Conservation (phyloP, 768 basidiomycete species). For the Asterophora lycoperdoides region DNA sequence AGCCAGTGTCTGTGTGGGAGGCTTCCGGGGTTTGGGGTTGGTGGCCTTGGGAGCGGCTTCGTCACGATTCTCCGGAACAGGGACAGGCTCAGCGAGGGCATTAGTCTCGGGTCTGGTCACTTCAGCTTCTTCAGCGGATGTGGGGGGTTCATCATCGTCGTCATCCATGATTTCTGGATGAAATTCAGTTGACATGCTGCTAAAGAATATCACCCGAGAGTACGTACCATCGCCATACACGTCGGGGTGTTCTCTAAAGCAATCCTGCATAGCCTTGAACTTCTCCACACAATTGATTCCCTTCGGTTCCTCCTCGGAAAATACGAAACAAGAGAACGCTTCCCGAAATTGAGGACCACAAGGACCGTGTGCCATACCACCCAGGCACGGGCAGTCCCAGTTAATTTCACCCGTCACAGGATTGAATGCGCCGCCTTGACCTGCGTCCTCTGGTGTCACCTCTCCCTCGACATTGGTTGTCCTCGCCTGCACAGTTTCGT, state of each 20-base stretch:
- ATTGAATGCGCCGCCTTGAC: constrained; percentile 67
- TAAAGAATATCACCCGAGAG: constrained; percentile 5
- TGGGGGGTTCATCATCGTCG: constrained; percentile 42
- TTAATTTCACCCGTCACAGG: constrained; percentile 99
- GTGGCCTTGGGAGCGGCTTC: not conserved
- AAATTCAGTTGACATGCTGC: constrained; percentile 1
- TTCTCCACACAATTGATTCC: constrained; percentile 97
- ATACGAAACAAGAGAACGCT: constrained; percentile 96
- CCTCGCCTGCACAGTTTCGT: not conserved
- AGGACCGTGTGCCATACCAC: constrained; percentile 97
- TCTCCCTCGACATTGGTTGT: constrained; percentile 6
- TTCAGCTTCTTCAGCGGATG: constrained; percentile 11
- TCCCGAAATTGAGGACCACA: constrained; percentile 91
- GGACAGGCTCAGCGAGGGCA: not conserved
- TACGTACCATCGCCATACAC: constrained; percentile 88
- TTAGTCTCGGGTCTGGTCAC: constrained; percentile 2
- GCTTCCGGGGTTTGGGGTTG: not conserved
- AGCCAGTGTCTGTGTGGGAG: not conserved
- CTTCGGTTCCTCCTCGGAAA: constrained; percentile 92
- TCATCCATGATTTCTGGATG: constrained; percentile 63
- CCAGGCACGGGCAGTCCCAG: constrained; percentile 99
- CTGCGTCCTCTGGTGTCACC: constrained; percentile 8
- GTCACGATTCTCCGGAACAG: not conserved
- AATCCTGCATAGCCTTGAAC: constrained; percentile 96
- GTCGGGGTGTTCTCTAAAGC: constrained; percentile 94